Percentiles rank a stretch among this genome's conserved stretches.
phyloP scores from a whole-genome alignment of 2,329 filamentous ascomycete species.

The Arthroderma sp. region DNA sequence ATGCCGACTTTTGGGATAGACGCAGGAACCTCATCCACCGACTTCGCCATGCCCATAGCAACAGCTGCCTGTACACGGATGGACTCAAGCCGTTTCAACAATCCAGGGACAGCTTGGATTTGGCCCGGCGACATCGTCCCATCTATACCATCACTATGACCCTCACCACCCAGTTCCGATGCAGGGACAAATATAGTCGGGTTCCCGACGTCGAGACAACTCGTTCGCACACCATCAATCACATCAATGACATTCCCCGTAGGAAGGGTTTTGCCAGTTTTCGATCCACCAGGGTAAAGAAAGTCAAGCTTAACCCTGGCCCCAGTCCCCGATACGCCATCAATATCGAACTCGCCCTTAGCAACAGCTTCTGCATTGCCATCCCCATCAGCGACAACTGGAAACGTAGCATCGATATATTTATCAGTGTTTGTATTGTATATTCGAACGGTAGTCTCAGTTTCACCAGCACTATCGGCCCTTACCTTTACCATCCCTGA shows the following conservation, averaged over 20 bases:
- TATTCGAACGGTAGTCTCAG: slow-evolving; percentile 39
- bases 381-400: slow-evolving; percentile 19
- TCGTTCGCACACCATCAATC: slow-evolving; percentile 38
- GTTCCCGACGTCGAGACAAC: slow-evolving; percentile 51
- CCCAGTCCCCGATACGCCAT: slow-evolving; percentile 48
- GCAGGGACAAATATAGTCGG: slow-evolving; percentile 51
- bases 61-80: slow-evolving; percentile 46
- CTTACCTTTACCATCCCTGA: slow-evolving; percentile 31
- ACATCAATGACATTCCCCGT: slow-evolving; percentile 44
- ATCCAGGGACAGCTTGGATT: slow-evolving; percentile 34
- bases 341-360: slow-evolving; percentile 46
- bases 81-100: slow-evolving; percentile 38
- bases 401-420: slow-evolving; percentile 46
- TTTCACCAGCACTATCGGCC: slow-evolving; percentile 13
- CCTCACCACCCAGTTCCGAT: slow-evolving; percentile 36
- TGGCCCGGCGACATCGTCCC: slow-evolving; percentile 41
- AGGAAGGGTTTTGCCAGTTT: slow-evolving; percentile 48
- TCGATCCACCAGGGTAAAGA: slow-evolving; percentile 48
- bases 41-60: slow-evolving; percentile 46
- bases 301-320: slow-evolving; percentile 49
- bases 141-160: neutral
- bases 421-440: slow-evolving; percentile 61
- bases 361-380: slow-evolving; percentile 35
- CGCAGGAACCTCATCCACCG: slow-evolving; percentile 34
- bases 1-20: slow-evolving; percentile 53